Evolutionary conservation across 257 asterid genomes (phyloP).

Genomic region (Phtheirospermum japonicum): DNA sequence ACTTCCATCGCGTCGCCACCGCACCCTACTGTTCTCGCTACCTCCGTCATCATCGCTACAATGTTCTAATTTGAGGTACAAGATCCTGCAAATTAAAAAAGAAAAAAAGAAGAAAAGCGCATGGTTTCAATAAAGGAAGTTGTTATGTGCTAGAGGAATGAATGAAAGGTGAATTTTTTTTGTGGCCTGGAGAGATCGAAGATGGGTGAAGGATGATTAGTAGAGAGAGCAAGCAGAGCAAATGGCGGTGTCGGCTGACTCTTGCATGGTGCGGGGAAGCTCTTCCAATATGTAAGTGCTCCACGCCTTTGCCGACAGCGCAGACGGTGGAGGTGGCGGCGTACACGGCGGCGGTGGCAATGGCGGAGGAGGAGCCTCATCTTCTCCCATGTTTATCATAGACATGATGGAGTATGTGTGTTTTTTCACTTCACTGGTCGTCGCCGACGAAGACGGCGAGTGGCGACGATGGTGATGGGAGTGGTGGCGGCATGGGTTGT

Average conservation of each 20-base stretch:
- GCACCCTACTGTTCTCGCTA: too few species aligned
- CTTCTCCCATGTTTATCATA: constrained; percentile 51
- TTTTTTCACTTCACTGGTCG: too few species aligned
- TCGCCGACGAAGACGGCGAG: too few species aligned
- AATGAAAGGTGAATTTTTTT: background rate
- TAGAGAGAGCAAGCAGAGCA: constrained; percentile 79
- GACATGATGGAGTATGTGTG: too few species aligned
- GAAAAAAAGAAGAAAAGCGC: constrained; percentile 2
- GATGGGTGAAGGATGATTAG: constrained; percentile 67
- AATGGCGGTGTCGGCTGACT: constrained; percentile 83
- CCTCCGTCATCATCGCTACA: too few species aligned
- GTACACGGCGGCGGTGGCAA: background rate
- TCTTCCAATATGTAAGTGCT: constrained; percentile 64
- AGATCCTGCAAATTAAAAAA: constrained; percentile 43
- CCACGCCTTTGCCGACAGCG: constrained; percentile 51
- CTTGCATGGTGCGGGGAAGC: constrained; percentile 73
- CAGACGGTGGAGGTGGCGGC: constrained; percentile 19
- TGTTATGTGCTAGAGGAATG: background rate
- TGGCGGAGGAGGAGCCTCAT: constrained; percentile 31
- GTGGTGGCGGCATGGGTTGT: too few species aligned
- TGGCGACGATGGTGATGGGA: too few species aligned
- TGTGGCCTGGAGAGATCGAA: constrained; percentile 62
- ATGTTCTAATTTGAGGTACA: constrained; percentile 59
- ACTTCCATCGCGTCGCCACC: too few species aligned
- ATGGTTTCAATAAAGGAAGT: background rate